These are phyloP conservation scores for Wickerhamomyces sp. DNA, from an alignment of 1,139 yeast genomes.

Conservation along the genomic window DNA sequence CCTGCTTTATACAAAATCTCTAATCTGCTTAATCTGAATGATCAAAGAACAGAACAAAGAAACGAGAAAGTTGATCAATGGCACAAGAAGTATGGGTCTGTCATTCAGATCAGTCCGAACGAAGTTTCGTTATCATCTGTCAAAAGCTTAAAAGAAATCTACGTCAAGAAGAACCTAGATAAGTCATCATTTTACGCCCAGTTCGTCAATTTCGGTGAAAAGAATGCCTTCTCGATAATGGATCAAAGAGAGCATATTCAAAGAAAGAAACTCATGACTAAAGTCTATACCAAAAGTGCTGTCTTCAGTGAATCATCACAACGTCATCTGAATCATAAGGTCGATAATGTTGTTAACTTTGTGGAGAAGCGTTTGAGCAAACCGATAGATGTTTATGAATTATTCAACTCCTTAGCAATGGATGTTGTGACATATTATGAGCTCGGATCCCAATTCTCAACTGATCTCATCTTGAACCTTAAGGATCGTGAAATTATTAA, in stretches of 20 bases:
- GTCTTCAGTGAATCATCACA: conserved; percentile 17
- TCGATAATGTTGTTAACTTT: conserved; percentile 26
- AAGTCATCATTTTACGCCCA: conserved; percentile 58
- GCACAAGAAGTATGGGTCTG: conserved; percentile 54
- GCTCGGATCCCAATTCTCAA: conserved; percentile 41
- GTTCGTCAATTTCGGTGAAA: conserved; percentile 53
- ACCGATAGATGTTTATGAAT: conserved; percentile 49
- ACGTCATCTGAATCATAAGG: conserved; percentile 22
- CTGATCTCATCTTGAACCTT: conserved; percentile 36
- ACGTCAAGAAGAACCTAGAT: conserved; percentile 50
- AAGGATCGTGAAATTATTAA: conserved; percentile 39
- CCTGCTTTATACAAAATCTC: conserved; percentile 50
- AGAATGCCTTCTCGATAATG: conserved; percentile 55
- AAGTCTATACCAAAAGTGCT: conserved; percentile 44
- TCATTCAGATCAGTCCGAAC: conserved; percentile 56
- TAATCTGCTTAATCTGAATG: conserved; percentile 42
- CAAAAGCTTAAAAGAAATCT: conserved; percentile 49
- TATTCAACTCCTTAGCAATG: conserved; percentile 69
- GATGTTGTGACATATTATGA: conserved; percentile 63
- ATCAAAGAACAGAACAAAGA: conserved; percentile 50
- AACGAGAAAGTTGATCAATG: conserved; percentile 44
- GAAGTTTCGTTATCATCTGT: conserved; percentile 59
- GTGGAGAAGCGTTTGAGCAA: conserved; percentile 10
- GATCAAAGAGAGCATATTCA: conserved; percentile 44
- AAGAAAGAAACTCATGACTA: conserved; percentile 43